Percentiles rank a stretch among this genome's conserved stretches.
Evolutionary conservation across 1,139 yeast species (phyloP).

Genomic region (Zygosaccharomyces pseudobailii): DNA sequence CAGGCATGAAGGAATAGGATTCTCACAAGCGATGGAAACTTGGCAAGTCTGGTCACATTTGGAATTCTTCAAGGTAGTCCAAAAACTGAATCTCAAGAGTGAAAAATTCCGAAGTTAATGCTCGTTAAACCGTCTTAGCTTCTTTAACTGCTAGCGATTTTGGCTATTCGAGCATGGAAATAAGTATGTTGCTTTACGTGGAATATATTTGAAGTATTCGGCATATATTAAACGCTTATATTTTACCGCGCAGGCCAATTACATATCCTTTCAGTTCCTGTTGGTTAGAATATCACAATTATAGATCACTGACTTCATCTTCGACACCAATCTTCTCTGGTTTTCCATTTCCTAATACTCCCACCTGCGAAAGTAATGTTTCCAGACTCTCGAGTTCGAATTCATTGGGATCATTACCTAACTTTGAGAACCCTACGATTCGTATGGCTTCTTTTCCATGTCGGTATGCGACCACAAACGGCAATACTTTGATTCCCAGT

Average conservation of each 20-base stretch:
- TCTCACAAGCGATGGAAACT: too few species aligned
- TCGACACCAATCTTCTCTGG: slow-evolving; percentile 11
- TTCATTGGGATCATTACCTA: slow-evolving; percentile 39
- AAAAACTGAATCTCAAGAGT: too few species aligned
- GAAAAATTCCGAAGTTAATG: too few species aligned
- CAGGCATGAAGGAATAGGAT: too few species aligned
- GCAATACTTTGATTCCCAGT: slow-evolving; percentile 60
- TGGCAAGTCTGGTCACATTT: too few species aligned
- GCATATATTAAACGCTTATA: background rate
- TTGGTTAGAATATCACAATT: slow-evolving; percentile 24
- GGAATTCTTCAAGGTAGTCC: too few species aligned
- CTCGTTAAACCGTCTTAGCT: too few species aligned
- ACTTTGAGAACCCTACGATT: slow-evolving; percentile 62
- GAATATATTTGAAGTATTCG: background rate
- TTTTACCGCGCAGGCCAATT: too few species aligned
- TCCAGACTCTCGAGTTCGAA: slow-evolving; percentile 47
- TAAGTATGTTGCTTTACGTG: background rate
- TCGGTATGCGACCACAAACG: slow-evolving; percentile 61
- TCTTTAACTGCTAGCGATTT: background rate
- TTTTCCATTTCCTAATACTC: slow-evolving; percentile 17
- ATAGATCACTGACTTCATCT: slow-evolving; percentile 42
- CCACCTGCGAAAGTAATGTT: slow-evolving; percentile 34
- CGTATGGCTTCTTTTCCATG: slow-evolving; percentile 56
- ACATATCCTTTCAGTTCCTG: too few species aligned
- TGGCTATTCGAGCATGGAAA: background rate